Percentiles rank a stretch among this genome's conserved stretches.
These are phyloP conservation scores for Suillus fuscotomentosus DNA, from an alignment of 768 basidiomycete genomes.

Conservation along the genomic window DNA sequence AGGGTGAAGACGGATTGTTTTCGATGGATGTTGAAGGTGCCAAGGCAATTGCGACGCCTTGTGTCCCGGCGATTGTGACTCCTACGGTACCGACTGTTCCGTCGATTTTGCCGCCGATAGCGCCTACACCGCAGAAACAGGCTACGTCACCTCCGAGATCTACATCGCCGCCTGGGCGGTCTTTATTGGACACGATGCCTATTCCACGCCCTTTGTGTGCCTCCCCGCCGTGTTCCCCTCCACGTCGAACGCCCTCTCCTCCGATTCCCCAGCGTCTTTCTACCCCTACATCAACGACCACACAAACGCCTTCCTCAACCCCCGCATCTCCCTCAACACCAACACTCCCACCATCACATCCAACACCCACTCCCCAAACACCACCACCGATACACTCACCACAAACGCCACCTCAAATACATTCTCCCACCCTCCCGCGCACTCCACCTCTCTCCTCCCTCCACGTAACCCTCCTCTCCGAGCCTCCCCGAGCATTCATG, in stretches of 20 bases:
- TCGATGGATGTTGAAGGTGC: background rate
- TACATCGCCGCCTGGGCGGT: background rate
- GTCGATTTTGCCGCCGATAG: background rate
- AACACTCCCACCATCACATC: background rate
- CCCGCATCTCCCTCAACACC: background rate
- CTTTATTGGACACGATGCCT: background rate
- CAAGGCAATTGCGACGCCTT: background rate
- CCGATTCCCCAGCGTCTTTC: background rate
- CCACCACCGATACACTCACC: background rate
- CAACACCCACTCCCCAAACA: background rate
- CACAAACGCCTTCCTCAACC: background rate
- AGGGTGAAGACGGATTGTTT: conserved; percentile 5
- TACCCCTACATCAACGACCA: background rate
- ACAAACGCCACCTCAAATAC: conserved; percentile 1
- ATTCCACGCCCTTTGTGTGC: background rate
- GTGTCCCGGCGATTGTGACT: background rate
- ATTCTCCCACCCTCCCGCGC: conserved; percentile 14
- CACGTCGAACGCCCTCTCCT: background rate
- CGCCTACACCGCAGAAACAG: background rate
- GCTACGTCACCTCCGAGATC: background rate
- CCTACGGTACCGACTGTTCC: background rate
- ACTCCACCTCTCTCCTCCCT: conserved; percentile 24
- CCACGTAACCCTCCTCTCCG: conserved; percentile 31
- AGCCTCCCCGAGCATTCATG: conserved; percentile 33
- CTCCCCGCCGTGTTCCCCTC: background rate